Base-by-base conservation (phyloP, 352 stramenopile genomes). In the Phytopythium oedochilum region DNA sequence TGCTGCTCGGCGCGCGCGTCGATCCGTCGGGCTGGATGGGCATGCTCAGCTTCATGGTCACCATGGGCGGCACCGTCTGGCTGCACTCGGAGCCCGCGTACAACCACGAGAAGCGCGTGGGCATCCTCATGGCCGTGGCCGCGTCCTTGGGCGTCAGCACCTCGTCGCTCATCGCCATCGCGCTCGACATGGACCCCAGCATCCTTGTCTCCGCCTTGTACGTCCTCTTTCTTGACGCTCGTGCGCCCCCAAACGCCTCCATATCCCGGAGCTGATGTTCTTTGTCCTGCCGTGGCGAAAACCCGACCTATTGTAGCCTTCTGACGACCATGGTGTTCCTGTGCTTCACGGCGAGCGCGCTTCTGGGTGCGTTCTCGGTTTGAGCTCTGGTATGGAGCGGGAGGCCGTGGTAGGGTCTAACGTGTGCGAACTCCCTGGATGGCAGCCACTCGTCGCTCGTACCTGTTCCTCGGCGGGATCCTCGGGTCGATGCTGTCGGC, bases 191-290 rank as follows among this genome's bases (percentile, higher is more conserved):
- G 39, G 80, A 96, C 58, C 81, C 86, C 23, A 73, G 68, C 44
- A 82, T 96, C 36, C 61, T 96, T 40, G 70, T 95, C 38, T 86
- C 75, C 26, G 82, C 88, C 45, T 74, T 92, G 82, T 92, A 78
- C 61, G 75, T 44, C 0, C 3, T 15, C 14, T 43, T 32, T 5
- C 9, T 9, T 32, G 5, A 10, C 29, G 29, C 29, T 32, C n/a
- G n/a, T n/a, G n/a, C n/a, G n/a, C n/a, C n/a, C n/a, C n/a, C n/a
- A n/a, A n/a, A n/a, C n/a, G n/a, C n/a, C n/a, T n/a, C n/a, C n/a
- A n/a, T n/a, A 36, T 11, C 29, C 29, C 29, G 5, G 29, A 5
- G 29, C n/a, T 36, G 34, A 22, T 11, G 17, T 57, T 47, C 40
- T 10, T 43, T 29, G 42, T 56, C 34, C 57, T 36, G 23, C 31